Evolutionary conservation across 352 stramenopile genomes (phyloP), one percentile per base, ranked within the genome.

Genomic region (Globisporangium megalacanthum): DNA sequence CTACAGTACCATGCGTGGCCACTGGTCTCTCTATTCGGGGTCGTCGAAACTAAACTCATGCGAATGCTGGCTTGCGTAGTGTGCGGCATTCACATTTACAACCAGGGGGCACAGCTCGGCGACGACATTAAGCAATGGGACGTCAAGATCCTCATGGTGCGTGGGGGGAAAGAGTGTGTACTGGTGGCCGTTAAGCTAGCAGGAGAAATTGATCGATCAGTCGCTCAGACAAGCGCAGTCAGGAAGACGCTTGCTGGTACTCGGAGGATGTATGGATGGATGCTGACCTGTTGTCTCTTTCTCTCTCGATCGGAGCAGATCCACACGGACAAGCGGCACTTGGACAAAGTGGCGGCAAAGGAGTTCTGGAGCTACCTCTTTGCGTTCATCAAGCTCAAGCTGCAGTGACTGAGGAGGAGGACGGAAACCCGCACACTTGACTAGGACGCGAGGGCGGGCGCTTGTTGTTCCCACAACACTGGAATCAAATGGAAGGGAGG

Each of bases 331-430:
- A 96, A 96, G 65, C 79, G 89, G 13, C 87, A 97, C 72, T 68
- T 96, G 48, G 89, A 97, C 74, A 95, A 96, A 58, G 86, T 94
- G 33, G 85, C 85, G 22, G 75, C 80, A 20, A 88, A 93, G 61
- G 85, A 95, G 62, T 96, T 97, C 61, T 97, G 89, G 89, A 81
- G 86, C 63, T 83, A 95, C 66, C 66, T 97, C 48, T 94, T 95
- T 63, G 80, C 83, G 44, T 91, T 93, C 59, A 76, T 95, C 58
- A 89, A 88, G 65, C 61, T 88, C 15, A 88, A 83, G 62, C 58
- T 93, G 56, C 83, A 93, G 68, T 93, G 82, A 77, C 41, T 35
- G 52, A 51, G 45, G 42, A 47, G 10, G 3, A 15, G 13, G 41
- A 29, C 25, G 25, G 25, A 4, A 29, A 29, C 1, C 2, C 25